Conservation (phyloP, 129 eudicot species). For the Flaveria ramosissima region DNA sequence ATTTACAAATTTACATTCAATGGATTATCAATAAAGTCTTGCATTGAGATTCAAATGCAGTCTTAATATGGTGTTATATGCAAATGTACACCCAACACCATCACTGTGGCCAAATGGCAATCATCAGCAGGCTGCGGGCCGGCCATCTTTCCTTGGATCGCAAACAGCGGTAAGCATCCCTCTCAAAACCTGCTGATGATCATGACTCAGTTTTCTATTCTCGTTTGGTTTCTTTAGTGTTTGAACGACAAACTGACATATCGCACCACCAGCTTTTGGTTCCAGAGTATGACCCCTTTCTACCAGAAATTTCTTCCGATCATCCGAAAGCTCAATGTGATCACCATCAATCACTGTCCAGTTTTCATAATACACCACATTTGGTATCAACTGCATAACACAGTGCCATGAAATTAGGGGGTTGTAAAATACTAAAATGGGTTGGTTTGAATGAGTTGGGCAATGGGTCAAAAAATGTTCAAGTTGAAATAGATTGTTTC, state of each 20-base stretch:
- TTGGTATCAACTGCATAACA: slow-evolving; percentile 67
- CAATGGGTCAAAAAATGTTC: not conserved
- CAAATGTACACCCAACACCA: not conserved
- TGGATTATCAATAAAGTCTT: not conserved
- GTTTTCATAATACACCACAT: slow-evolving; percentile 72
- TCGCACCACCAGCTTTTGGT: slow-evolving; percentile 64
- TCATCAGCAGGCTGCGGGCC: slow-evolving; percentile 68
- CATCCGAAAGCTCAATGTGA: slow-evolving; percentile 69
- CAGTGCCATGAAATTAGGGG: not conserved
- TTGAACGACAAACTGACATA: slow-evolving; percentile 80
- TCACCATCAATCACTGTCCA: slow-evolving; percentile 79
- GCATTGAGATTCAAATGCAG: not conserved
- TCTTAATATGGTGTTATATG: not conserved
- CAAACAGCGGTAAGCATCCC: slow-evolving; percentile 82
- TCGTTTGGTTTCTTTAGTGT: slow-evolving; percentile 32
- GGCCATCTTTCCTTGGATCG: slow-evolving; percentile 89
- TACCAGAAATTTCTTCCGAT: slow-evolving; percentile 51
- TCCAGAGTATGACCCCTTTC: slow-evolving; percentile 69
- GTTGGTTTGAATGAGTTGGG: not conserved
- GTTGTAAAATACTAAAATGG: not conserved
- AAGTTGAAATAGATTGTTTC: not conserved
- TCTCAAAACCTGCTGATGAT: slow-evolving; percentile 22
- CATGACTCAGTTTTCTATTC: slow-evolving; percentile 40
- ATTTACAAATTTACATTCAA: not conserved
- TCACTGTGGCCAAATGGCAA: not conserved